These are phyloP conservation scores for Apodospora peruviana DNA, from an alignment of 495 filamentous ascomycete species.

Conservation along the genomic window DNA sequence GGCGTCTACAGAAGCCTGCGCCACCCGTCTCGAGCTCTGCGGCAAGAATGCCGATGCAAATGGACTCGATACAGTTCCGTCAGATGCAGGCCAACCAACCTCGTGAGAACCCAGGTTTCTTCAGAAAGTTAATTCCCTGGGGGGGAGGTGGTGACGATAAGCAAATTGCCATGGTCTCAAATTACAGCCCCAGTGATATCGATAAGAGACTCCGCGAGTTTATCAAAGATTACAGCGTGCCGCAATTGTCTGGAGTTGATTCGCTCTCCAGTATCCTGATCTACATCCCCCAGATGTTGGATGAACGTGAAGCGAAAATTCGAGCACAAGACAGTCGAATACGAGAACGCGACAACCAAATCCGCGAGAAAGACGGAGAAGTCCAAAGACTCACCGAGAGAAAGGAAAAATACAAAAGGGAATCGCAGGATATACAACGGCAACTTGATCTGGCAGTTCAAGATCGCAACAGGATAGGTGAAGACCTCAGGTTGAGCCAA, in stretches of 20 bases:
- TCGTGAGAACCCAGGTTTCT: no score
- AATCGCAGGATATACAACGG: not conserved
- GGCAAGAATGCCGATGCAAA: no score
- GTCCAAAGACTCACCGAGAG: not conserved
- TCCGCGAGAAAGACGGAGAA: not conserved
- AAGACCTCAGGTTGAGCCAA: not conserved
- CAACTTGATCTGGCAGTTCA: not conserved
- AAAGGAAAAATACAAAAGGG: not conserved
- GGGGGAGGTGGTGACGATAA: no score
- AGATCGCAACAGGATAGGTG: not conserved
- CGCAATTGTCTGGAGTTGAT: not conserved
- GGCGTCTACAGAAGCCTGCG: no score
- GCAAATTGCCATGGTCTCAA: no score
- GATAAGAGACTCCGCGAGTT: not conserved
- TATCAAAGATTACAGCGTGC: not conserved
- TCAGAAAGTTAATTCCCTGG: no score
- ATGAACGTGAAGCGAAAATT: not conserved
- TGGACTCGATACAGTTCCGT: no score
- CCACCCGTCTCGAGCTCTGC: no score
- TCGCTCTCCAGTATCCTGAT: not conserved
- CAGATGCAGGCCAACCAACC: no score
- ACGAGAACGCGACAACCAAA: not conserved
- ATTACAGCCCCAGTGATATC: not conserved
- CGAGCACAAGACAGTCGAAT: not conserved
- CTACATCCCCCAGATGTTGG: not conserved